Evolutionary conservation across 108 stramenopile genomes (phyloP), one percentile per base, ranked within the genome.

Genomic region (Ochromonas danica): DNA sequence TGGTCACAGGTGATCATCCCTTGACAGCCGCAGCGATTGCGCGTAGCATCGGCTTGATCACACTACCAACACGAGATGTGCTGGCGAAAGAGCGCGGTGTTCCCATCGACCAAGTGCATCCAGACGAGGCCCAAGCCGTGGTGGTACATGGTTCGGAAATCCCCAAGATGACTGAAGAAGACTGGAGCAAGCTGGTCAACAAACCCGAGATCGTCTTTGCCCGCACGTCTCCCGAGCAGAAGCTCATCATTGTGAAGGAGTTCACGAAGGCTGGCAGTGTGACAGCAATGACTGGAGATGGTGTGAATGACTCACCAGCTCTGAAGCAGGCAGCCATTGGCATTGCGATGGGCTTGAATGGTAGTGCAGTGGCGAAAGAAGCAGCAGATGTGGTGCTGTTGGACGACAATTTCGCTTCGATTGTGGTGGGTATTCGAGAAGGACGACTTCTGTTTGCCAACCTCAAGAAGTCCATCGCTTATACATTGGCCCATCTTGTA

Each of bases 271-370:
- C 91, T 65, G 93, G 91, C 25, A 87, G 95, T 78, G 88, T 97
- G 60, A 87, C 92, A 36, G 90, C 91, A 81, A 94, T 99, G 93
- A 99, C 98, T 67, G 98, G 98, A 61, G 98, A 99, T 86, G 98
- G 98, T 78, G 98, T 99, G 43, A 99, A 99, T 79, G 98, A 99
- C 81, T 93, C 96, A 39, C 98, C 98, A 39, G 96, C 98, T 6
- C 87, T 99, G n/a, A 97, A 97, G 89, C 89, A 91, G 78, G 98
- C 96, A 28, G 93, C 97, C 85, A 95, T 99, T 88, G 98, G 98
- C 84, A 94, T 99, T 80, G 72, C 72, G 72, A 75, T 75, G 72
- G 98, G 96, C 57, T 25, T 31, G 31, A 75, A 27, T 41, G 72
- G 72, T 6, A 35, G 14, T 6, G 45, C 14, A 14, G 72, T 75